A percentile compares a stretch with the other conserved stretches of the same genome.
Conservation (phyloP, 2,329 filamentous ascomycete species). For the Hirsutella rhossiliensis region DNA sequence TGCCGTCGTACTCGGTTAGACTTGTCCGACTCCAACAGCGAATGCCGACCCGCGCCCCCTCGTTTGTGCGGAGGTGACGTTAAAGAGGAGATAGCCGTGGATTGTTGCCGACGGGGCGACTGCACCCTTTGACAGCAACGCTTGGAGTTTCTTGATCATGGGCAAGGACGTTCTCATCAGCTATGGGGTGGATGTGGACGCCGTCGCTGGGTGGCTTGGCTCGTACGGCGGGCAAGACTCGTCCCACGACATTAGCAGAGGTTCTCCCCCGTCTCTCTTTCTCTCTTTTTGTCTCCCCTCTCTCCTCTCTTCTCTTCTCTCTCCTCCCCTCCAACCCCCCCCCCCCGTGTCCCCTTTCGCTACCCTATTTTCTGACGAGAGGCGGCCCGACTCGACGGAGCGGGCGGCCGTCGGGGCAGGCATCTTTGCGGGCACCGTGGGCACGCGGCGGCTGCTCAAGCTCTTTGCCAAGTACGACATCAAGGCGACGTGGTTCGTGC, state of each 20-base stretch:
- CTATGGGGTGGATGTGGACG: conserved; percentile 64
- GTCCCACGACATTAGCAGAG: conserved; percentile 59
- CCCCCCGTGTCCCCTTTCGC: neutral
- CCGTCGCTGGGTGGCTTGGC: conserved; percentile 65
- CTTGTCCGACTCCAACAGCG: too few species aligned
- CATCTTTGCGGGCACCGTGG: conserved; percentile 57
- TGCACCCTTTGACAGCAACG: too few species aligned
- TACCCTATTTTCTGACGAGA: neutral
- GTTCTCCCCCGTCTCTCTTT: conserved; percentile 18
- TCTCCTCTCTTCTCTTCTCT: neutral
- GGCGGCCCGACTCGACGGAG: neutral
- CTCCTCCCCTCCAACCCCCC: neutral
- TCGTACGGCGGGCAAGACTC: conserved; percentile 65
- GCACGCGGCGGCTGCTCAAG: conserved; percentile 53
- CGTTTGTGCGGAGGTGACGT: too few species aligned
- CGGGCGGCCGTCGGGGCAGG: too few species aligned
- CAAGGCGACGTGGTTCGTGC: conserved; percentile 46
- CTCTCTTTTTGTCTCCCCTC: neutral
- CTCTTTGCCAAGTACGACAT: conserved; percentile 62
- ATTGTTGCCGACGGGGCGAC: too few species aligned
- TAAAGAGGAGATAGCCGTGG: too few species aligned
- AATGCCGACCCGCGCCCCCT: too few species aligned
- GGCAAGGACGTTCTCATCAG: conserved; percentile 14
- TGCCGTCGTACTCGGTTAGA: too few species aligned
- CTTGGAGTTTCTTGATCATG: neutral